A percentile compares a stretch with the other conserved stretches of the same genome.
Conservation (phyloP, 345 rosid genomes). For the Aethionema arabicum region DNA sequence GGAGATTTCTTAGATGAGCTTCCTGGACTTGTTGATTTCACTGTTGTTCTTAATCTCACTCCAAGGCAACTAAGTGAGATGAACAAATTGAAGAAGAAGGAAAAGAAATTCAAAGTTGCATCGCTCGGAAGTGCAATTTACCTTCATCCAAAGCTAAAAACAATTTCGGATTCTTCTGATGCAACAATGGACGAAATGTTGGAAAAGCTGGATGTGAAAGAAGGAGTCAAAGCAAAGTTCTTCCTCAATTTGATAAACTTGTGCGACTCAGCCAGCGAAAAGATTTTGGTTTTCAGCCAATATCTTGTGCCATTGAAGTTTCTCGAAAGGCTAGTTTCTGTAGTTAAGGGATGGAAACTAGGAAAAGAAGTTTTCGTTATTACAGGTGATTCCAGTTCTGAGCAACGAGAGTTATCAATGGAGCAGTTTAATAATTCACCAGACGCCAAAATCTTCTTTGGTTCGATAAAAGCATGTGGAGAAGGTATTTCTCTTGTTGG, state of each 20-base stretch:
- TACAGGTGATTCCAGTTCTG: slow-evolving; percentile 71
- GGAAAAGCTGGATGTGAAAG: slow-evolving; percentile 52
- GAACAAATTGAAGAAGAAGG: slow-evolving; percentile 46
- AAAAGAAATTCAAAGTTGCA: slow-evolving; percentile 58
- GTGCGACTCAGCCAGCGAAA: slow-evolving; percentile 72
- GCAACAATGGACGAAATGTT: slow-evolving; percentile 62
- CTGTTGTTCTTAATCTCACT: slow-evolving; percentile 70
- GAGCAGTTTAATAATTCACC: slow-evolving; percentile 75
- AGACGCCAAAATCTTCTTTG: slow-evolving; percentile 81
- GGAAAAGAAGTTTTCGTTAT: slow-evolving; percentile 71
- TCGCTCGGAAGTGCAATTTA: slow-evolving; percentile 74
- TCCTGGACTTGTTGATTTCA: slow-evolving; percentile 89
- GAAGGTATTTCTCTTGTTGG: slow-evolving; percentile 97
- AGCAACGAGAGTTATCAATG: slow-evolving; percentile 75
- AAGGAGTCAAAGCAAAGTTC: slow-evolving; percentile 84
- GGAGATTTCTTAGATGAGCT: slow-evolving; percentile 97
- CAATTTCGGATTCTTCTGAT: slow-evolving; percentile 46
- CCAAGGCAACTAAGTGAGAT: slow-evolving; percentile 61
- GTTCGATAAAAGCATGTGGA: slow-evolving; percentile 96
- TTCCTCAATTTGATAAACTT: slow-evolving; percentile 67
- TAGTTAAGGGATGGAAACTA: slow-evolving; percentile 59
- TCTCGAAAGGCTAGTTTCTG: slow-evolving; percentile 61
- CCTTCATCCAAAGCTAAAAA: slow-evolving; percentile 65
- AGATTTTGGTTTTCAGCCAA: slow-evolving; percentile 87
- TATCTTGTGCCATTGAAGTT: slow-evolving; percentile 76